Evolutionary conservation across 345 rosid species (phyloP).

Genomic region (Physaria fendleri): DNA sequence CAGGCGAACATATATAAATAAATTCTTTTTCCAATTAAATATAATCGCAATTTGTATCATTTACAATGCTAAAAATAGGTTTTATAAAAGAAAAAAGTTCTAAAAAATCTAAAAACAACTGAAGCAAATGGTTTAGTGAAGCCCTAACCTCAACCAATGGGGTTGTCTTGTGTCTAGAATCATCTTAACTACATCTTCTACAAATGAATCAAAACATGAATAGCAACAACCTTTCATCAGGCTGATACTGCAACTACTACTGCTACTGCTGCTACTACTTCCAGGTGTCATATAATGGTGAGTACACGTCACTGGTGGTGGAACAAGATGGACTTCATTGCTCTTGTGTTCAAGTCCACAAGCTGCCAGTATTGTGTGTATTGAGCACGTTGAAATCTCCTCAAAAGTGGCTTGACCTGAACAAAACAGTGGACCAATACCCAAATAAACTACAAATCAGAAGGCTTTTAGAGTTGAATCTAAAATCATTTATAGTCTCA

Average conservation of each 20-base stretch:
- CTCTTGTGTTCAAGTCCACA: slow-evolving; percentile 75
- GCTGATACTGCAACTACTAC: slow-evolving; percentile 30
- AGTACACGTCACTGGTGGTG: slow-evolving; percentile 47
- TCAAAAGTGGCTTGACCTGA: slow-evolving; percentile 54
- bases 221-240: slow-evolving; percentile 75
- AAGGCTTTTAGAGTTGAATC: neutral
- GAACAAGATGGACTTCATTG: slow-evolving; percentile 51
- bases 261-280: slow-evolving; percentile 36
- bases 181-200: slow-evolving; percentile 71
- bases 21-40: neutral
- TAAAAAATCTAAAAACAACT: slow-evolving; percentile 17
- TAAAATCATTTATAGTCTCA: neutral
- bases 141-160: slow-evolving; percentile 80
- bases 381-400: slow-evolving; percentile 65
- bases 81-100: neutral
- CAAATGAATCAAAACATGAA: slow-evolving; percentile 79
- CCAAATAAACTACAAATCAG: neutral
- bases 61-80: slow-evolving; percentile 19
- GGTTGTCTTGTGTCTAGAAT: slow-evolving; percentile 66
- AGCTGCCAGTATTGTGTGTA: slow-evolving; percentile 73
- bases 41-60: slow-evolving; percentile 2
- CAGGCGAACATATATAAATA: neutral
- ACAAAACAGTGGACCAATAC: neutral
- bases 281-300: slow-evolving; percentile 41
- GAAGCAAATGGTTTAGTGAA: slow-evolving; percentile 34